Percentiles rank a stretch among this genome's conserved stretches.
Conservation (phyloP, 306 rosid species). For the Vigna mungo region DNA sequence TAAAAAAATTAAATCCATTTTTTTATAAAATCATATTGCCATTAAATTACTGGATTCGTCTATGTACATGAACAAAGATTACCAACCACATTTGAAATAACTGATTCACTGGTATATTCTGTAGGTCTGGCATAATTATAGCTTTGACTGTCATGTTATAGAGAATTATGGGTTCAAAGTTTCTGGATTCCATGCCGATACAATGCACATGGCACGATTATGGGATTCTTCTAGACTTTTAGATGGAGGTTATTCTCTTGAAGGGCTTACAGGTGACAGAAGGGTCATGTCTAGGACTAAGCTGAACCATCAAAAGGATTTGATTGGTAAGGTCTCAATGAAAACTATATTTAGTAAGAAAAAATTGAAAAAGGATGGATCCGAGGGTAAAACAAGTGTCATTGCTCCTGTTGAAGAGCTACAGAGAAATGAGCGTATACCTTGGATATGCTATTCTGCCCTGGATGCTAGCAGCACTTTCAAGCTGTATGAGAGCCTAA, state of each 20-base stretch:
- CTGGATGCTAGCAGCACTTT: slow-evolving; percentile 61
- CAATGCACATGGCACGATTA: slow-evolving; percentile 97
- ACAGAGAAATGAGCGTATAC: slow-evolving; percentile 50
- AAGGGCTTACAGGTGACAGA: slow-evolving; percentile 78
- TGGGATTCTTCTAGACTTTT: slow-evolving; percentile 94
- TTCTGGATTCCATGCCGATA: slow-evolving; percentile 96
- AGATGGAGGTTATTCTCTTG: slow-evolving; percentile 93
- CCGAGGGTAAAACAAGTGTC: slow-evolving; percentile 48
- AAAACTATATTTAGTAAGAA: slow-evolving; percentile 59
- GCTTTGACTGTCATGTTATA: slow-evolving; percentile 90
- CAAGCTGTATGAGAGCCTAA: slow-evolving; percentile 55
- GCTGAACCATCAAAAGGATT: slow-evolving; percentile 44
- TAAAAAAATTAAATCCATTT: background rate
- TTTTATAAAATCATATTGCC: slow-evolving; percentile 1
- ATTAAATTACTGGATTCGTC: slow-evolving; percentile 4
- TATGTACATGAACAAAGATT: slow-evolving; percentile 8
- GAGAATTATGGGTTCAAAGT: slow-evolving; percentile 91
- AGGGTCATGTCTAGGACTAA: slow-evolving; percentile 75
- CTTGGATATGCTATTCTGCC: slow-evolving; percentile 61
- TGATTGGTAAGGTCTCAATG: slow-evolving; percentile 59
- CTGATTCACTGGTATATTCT: slow-evolving; percentile 42
- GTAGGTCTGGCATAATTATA: slow-evolving; percentile 98
- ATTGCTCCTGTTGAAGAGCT: slow-evolving; percentile 50
- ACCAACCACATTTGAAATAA: slow-evolving; percentile 43
- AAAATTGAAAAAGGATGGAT: slow-evolving; percentile 58